phyloP scores from a whole-genome alignment of 1,284 basidiomycete genomes.

The Puccinia brachypodii region DNA sequence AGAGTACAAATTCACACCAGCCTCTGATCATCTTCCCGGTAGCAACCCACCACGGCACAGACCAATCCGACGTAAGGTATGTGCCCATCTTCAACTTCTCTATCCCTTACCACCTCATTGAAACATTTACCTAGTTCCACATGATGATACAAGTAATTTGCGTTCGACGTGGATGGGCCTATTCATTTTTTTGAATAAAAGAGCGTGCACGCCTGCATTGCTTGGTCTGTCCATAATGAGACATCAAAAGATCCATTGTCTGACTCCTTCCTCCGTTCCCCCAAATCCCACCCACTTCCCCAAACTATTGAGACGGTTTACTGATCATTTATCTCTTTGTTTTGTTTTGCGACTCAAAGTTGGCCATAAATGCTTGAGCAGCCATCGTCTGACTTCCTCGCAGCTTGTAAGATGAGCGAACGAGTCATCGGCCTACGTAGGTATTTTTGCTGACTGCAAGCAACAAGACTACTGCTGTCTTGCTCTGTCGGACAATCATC shows the following conservation, averaged over 20 bases:
- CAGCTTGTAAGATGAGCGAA: too few relatives aligned
- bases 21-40: background rate
- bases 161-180: conserved; percentile 20
- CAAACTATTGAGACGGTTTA: background rate
- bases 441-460: too few relatives aligned
- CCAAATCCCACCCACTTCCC: background rate
- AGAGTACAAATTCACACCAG: background rate
- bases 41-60: background rate
- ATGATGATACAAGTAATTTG: conserved; percentile 26
- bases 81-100: background rate
- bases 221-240: conserved; percentile 14
- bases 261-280: background rate
- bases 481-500: too few relatives aligned
- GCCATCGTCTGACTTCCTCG: too few relatives aligned
- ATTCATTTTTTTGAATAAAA: conserved; percentile 1
- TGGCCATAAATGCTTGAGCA: too few relatives aligned
- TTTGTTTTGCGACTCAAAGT: background rate
- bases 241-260: conserved; percentile 16
- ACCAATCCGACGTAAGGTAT: too few relatives aligned
- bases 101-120: background rate
- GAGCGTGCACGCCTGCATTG: conserved; percentile 29
- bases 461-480: too few relatives aligned
- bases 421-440: too few relatives aligned
- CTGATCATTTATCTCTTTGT: background rate
- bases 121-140: background rate